Conservation (phyloP, 495 filamentous ascomycete species). For the Penicillium malachiteum region DNA sequence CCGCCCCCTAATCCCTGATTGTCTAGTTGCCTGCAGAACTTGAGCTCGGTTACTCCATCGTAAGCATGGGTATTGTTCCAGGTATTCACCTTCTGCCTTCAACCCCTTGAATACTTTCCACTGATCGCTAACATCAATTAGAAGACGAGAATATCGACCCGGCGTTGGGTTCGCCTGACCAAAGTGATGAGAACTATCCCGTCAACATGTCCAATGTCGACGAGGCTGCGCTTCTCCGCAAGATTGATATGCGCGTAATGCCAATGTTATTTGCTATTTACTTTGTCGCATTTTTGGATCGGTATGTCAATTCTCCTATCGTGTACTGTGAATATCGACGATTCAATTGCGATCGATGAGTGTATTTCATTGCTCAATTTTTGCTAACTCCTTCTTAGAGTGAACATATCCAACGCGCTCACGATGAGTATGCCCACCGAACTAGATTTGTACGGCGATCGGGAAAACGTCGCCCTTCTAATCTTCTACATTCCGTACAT, state of each 20-base stretch:
- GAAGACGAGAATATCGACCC: not conserved
- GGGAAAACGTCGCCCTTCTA: slow-evolving; percentile 65
- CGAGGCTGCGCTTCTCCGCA: slow-evolving; percentile 18
- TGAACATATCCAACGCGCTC: slow-evolving; percentile 27
- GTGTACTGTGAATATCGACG: not conserved
- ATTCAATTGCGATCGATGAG: not conserved
- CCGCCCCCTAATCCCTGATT: too few relatives aligned
- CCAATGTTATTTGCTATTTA: slow-evolving; percentile 21
- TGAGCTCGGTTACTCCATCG: too few relatives aligned
- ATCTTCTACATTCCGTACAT: slow-evolving; percentile 86
- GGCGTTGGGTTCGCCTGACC: not conserved
- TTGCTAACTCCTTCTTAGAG: slow-evolving; percentile 10
- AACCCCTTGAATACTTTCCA: too few relatives aligned
- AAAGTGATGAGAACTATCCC: not conserved
- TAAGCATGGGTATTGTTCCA: too few relatives aligned
- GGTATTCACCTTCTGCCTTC: too few relatives aligned
- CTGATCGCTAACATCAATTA: not conserved
- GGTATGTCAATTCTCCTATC: slow-evolving; percentile 11
- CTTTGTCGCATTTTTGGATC: slow-evolving; percentile 20
- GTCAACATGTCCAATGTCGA: slow-evolving; percentile 4
- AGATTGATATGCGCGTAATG: slow-evolving; percentile 21
- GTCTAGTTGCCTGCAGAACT: too few relatives aligned
- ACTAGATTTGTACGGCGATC: slow-evolving; percentile 23
- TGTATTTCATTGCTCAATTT: not conserved
- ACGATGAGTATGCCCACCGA: slow-evolving; percentile 15